Evolutionary conservation across 2,329 filamentous ascomycete species (phyloP), one percentile per base, ranked within the genome.

Genomic region (Colletotrichum tropicale): DNA sequence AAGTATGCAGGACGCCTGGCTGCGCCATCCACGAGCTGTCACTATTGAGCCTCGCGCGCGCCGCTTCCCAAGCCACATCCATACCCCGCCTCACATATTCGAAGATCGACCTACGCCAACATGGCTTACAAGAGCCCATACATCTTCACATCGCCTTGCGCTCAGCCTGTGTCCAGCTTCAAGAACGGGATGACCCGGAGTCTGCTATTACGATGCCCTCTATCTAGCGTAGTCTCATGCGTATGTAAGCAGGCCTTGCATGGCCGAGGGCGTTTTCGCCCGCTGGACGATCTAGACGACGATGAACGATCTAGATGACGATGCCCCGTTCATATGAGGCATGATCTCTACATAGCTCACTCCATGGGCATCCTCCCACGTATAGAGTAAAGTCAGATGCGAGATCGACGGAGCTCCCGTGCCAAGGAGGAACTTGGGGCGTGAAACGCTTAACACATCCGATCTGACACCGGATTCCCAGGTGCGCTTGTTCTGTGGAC

Each of bases 401-500:
- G 24, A n/a, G n/a, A 68, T 66, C 43, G 56, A 30, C 55, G 69
- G 30, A 66, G 36, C 28, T 30, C 24, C 56, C 65, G 64, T 69
- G 65, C 64, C 74, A 76, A 61, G 67, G 34, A 43, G 30, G 28
- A 52, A 56, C 48, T 68, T 48, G 60, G 56, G 34, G 74, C 66
- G 66, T 75, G 74, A 76, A 75, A 76, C 38, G 43, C 66, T 56
- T 67, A 24, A 36, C 72, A 66, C 55, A 38, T 61, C 71, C 66
- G 60, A 76, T 66, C 61, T 75, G 71, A 62, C 26, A 71, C 61
- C 71, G 71, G 58, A 48, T 56, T 76, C 61, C 32, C 74, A 75
- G 64, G 52, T 52, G 48, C 64, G 43, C 48, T 65, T 28, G 34
- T 60, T 65, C 18, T 60, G 58, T 21, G 36, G 34, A 28, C 8